Evolutionary conservation across 495 filamentous ascomycete genomes (phyloP).

Genomic region (Lasiosphaeria miniovina): DNA sequence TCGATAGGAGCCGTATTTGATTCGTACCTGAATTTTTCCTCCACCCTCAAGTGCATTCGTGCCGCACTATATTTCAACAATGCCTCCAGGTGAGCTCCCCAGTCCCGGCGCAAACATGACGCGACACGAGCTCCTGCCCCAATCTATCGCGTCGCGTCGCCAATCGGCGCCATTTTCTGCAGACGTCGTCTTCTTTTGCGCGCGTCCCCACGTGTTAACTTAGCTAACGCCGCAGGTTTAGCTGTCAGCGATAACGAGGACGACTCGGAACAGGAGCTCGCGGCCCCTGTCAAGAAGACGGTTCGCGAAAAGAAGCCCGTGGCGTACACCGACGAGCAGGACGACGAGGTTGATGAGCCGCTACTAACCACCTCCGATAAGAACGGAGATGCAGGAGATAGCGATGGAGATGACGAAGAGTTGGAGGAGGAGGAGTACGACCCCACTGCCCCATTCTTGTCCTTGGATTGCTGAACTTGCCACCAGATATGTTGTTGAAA

Average conservation of each 20-base stretch:
- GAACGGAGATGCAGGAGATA: constrained; percentile 28
- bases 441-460: background rate
- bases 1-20: too few species aligned
- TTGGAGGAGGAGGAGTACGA: constrained; percentile 41
- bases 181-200: background rate
- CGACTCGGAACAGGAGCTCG: constrained; percentile 29
- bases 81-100: constrained; percentile 24
- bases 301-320: constrained; percentile 24
- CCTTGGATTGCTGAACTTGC: constrained; percentile 7
- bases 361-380: constrained; percentile 9
- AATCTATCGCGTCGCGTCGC: background rate
- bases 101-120: background rate
- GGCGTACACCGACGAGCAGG: constrained; percentile 15
- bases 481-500: constrained; percentile 55
- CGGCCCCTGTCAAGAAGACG: constrained; percentile 15
- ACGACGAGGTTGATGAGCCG: constrained; percentile 24
- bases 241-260: constrained; percentile 42
- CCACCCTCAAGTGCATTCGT: too few species aligned
- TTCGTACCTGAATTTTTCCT: too few species aligned
- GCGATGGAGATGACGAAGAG: constrained; percentile 37
- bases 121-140: background rate
- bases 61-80: constrained; percentile 7
- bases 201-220: background rate
- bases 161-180: background rate
- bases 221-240: constrained; percentile 2